Conservation (phyloP, 2,329 filamentous ascomycete genomes). For the Xylaria digitata region DNA sequence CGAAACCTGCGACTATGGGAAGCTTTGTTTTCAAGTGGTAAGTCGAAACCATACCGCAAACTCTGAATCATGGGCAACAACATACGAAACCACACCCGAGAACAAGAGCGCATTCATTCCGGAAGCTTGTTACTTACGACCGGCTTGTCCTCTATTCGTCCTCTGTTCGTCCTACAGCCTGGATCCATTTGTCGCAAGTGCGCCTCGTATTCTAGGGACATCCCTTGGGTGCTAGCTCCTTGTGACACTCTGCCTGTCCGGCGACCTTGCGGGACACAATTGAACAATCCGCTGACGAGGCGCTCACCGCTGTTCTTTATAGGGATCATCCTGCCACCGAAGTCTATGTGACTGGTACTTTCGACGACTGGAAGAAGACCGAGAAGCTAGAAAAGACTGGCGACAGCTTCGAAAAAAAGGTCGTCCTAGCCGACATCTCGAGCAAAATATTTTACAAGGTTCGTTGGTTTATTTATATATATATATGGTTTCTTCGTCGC, state of each 20-base stretch:
- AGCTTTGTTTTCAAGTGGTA: slow-evolving; percentile 79
- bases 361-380: slow-evolving; percentile 92
- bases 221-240: slow-evolving; percentile 11
- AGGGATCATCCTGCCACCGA: slow-evolving; percentile 88
- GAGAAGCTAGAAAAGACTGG: slow-evolving; percentile 83
- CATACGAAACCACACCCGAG: neutral
- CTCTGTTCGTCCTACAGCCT: slow-evolving; percentile 1
- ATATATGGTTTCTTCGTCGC: slow-evolving; percentile 26
- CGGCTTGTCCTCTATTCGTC: slow-evolving; percentile 9
- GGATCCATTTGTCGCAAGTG: slow-evolving; percentile 5
- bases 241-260: slow-evolving; percentile 17
- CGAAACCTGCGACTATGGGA: slow-evolving; percentile 61
- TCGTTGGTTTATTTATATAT: slow-evolving; percentile 50
- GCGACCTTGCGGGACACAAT: slow-evolving; percentile 13
- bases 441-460: slow-evolving; percentile 97
- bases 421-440: slow-evolving; percentile 72
- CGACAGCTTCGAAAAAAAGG: slow-evolving; percentile 81
- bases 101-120: slow-evolving; percentile 8
- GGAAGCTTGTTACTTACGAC: neutral
- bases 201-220: slow-evolving; percentile 10
- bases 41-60: slow-evolving; percentile 50
- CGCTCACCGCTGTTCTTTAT: slow-evolving; percentile 43
- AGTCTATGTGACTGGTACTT: slow-evolving; percentile 95
- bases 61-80: slow-evolving; percentile 7
- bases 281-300: slow-evolving; percentile 25